A percentile compares a stretch with the other conserved stretches of the same genome.
Conservation (phyloP, 768 basidiomycete species). For the Pleurotus platypus region DNA sequence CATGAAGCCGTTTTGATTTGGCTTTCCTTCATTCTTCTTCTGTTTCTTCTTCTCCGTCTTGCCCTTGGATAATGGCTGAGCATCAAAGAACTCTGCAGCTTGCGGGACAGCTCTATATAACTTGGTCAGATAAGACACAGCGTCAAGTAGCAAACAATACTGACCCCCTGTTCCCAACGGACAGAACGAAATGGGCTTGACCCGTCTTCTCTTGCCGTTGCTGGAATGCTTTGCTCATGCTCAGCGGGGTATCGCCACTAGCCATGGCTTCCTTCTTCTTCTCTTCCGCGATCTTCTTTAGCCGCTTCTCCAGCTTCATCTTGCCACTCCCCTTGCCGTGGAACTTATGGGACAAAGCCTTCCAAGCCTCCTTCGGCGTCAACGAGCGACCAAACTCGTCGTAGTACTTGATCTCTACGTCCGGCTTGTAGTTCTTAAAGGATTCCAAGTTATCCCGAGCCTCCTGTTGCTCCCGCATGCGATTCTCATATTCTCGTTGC, state of each 20-base stretch:
- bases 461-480: slow-evolving; percentile 87
- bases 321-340: slow-evolving; percentile 96
- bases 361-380: slow-evolving; percentile 97
- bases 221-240: slow-evolving; percentile 94
- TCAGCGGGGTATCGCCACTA: slow-evolving; percentile 92
- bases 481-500: slow-evolving; percentile 92
- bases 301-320: slow-evolving; percentile 94
- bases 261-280: slow-evolving; percentile 91
- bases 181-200: slow-evolving; percentile 93
- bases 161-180: slow-evolving; percentile 89
- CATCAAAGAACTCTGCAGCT: slow-evolving; percentile 74
- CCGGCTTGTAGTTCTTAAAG: slow-evolving; percentile 95
- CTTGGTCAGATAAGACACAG: slow-evolving; percentile 7
- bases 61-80: slow-evolving; percentile 76
- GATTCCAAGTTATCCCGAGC: slow-evolving; percentile 74
- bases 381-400: slow-evolving; percentile 90
- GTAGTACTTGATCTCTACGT: slow-evolving; percentile 93
- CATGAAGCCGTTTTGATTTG: slow-evolving; percentile 62
- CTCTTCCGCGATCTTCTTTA: slow-evolving; percentile 98
- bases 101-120: slow-evolving; percentile 78
- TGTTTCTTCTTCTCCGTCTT: slow-evolving; percentile 79
- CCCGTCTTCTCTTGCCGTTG: slow-evolving; percentile 91
- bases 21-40: slow-evolving; percentile 64
- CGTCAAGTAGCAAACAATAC: slow-evolving; percentile 20
- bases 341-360: slow-evolving; percentile 95